Conservation (phyloP, 202 grass and related monocot species). For the Brachypodium distachyon region DNA sequence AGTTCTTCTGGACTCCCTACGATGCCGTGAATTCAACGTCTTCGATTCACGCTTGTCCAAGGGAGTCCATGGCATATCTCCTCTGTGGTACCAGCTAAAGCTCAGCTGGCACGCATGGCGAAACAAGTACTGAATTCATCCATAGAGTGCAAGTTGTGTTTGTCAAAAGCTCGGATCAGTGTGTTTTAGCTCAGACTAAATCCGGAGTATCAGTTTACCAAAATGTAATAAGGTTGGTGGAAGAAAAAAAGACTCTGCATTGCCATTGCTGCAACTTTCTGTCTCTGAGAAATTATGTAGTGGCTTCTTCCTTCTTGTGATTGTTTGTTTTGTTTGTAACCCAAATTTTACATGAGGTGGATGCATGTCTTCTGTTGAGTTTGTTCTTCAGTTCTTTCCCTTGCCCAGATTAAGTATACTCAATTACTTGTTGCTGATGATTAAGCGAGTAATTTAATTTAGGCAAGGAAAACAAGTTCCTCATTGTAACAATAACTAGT, state of each 20-base stretch:
- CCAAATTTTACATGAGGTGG: not conserved
- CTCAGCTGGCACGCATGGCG: conserved; percentile 65
- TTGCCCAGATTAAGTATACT: not conserved
- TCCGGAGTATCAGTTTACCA: not conserved
- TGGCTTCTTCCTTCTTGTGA: not conserved
- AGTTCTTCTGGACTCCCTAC: conserved; percentile 63
- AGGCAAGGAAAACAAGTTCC: not conserved
- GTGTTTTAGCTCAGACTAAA: not conserved
- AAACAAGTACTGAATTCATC: conserved; percentile 50
- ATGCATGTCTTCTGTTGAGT: not conserved
- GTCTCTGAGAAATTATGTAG: not conserved
- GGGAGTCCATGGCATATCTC: conserved; percentile 69
- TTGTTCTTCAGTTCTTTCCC: not conserved
- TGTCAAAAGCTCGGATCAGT: not conserved
- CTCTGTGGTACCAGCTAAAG: conserved; percentile 86
- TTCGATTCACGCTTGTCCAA: conserved; percentile 66
- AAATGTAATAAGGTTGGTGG: conserved; percentile 1
- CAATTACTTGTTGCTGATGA: not conserved
- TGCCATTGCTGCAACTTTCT: not conserved
- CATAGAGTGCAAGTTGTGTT: not conserved
- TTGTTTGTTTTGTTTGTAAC: not conserved
- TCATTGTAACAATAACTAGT: not conserved
- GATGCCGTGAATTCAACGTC: conserved; percentile 54
- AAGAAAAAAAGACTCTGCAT: not conserved
- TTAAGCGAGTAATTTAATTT: not conserved